A percentile compares a stretch with the other conserved stretches of the same genome.
phyloP scores from a whole-genome alignment of 352 stramenopile species.

The Aphanomyces astaci region DNA sequence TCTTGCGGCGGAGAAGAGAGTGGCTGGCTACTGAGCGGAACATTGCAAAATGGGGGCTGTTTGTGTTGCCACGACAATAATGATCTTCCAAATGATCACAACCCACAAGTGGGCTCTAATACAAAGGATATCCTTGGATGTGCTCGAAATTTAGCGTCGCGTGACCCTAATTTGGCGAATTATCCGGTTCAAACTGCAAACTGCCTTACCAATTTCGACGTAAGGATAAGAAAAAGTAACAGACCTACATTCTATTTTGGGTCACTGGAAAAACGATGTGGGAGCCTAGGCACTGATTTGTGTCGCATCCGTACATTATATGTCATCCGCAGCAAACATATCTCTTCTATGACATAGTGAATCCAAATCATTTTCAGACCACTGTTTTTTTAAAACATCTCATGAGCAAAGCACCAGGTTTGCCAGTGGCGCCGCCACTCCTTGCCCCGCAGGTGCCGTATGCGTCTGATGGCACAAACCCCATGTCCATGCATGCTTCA shows the following conservation, averaged over 20 bases:
- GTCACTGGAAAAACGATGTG: too few species aligned
- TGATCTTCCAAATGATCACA: not conserved
- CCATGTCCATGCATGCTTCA: not conserved
- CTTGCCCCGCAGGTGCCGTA: not conserved
- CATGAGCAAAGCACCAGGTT: too few species aligned
- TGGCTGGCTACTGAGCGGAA: not conserved
- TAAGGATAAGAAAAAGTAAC: too few species aligned
- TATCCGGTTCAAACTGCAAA: not conserved
- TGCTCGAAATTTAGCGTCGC: not conserved
- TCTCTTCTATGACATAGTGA: too few species aligned
- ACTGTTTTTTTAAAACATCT: too few species aligned
- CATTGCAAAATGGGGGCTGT: not conserved
- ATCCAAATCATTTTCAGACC: too few species aligned
- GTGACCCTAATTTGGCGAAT: not conserved
- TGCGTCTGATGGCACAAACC: not conserved
- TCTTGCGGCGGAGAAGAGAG: not conserved
- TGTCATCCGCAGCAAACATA: too few species aligned
- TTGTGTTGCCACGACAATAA: too few species aligned
- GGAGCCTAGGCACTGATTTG: too few species aligned
- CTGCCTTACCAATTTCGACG: too few species aligned
- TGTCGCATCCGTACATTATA: too few species aligned
- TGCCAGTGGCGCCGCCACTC: not conserved
- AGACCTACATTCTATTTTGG: too few species aligned
- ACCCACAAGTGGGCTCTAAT: not conserved
- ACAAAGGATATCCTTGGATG: not conserved